Base-by-base conservation (phyloP, 2,329 filamentous ascomycete species). In the Talaromyces sp. region DNA sequence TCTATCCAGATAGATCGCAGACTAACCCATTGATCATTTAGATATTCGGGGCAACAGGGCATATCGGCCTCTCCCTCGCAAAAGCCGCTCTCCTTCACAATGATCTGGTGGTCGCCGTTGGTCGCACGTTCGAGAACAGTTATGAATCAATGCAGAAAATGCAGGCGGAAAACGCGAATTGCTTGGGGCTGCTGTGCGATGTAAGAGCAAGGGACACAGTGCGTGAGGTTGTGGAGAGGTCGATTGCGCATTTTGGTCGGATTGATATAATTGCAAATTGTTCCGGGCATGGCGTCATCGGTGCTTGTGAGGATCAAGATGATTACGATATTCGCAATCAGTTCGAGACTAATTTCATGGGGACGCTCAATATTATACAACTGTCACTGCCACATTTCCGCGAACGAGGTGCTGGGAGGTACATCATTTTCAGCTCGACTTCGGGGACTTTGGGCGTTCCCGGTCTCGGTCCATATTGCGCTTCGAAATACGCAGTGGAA, bases 341-440 rank as follows among this genome's bases (percentile, higher is more conserved):
- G 75, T 97, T 98, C 77, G 91, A 96, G 80, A 97, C 93, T 24
- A 99, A 99, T 75, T 96, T 97, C 75, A 93, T 96, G 82, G 95
- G 95, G 58, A 96, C 92, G 0, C 77, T 98, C 62, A 90, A 98
- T 76, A 96, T 99, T 68, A 89, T 98, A 62, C 92, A 97, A 73
- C 80, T 90, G 21, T 93, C 89, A 1, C 79, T 98, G 41, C 92
- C 93, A 0, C 91, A 96, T 77, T 96, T 98, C 68, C 87, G 93
- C 56, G 82, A 87, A 64, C 88, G 91, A 65, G 82, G 83, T 24
- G 81, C 80, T 0, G 95, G 95, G 1, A 85, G 93, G 31, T 98
- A 97, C 73, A 81, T 98, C 56, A 96, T 98, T 64, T 97, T 98
- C 77, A 96, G 91, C 71, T 95, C 90, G 9, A 97, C 92, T 0